These are phyloP conservation scores for Diophrys appendiculata DNA, from an alignment of 73 alveolate species.

Conservation along the genomic window DNA sequence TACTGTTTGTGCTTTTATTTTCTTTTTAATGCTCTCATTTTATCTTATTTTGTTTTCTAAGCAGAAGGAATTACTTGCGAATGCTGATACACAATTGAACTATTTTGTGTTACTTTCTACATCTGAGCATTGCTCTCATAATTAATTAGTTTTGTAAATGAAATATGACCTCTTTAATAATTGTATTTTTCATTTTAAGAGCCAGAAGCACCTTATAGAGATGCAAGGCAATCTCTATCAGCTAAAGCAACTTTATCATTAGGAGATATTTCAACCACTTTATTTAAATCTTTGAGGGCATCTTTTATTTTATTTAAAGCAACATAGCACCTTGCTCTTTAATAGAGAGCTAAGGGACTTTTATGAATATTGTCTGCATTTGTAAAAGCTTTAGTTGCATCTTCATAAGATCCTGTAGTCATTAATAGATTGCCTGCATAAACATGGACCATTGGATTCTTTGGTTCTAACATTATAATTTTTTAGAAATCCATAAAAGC, in stretches of 20 bases:
- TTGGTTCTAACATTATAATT: conserved; percentile 62
- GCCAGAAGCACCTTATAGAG: background rate
- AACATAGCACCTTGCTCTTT: conserved; percentile 56
- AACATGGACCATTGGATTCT: conserved; percentile 71
- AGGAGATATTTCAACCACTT: conserved; percentile 59
- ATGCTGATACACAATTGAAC: background rate
- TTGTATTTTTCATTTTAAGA: background rate
- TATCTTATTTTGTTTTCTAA: background rate
- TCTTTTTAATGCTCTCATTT: too few relatives aligned
- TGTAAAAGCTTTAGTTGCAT: conserved; percentile 72
- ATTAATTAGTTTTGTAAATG: background rate
- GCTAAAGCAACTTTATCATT: conserved; percentile 62
- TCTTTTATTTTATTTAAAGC: conserved; percentile 51
- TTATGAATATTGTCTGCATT: conserved; percentile 63
- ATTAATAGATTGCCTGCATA: conserved; percentile 70
- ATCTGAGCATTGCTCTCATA: background rate
- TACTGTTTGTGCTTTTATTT: too few relatives aligned
- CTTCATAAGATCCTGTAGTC: conserved; percentile 73
- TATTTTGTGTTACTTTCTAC: background rate
- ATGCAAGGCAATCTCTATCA: conserved; percentile 50
- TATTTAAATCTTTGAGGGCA: conserved; percentile 50
- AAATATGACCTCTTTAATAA: background rate
- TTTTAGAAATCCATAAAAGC: conserved; percentile 72
- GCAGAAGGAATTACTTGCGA: background rate
- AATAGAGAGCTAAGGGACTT: conserved; percentile 57